A percentile compares a stretch with the other conserved stretches of the same genome.
phyloP scores from a whole-genome alignment of 2,329 filamentous ascomycete species.

The Bipolaris zeicola region DNA sequence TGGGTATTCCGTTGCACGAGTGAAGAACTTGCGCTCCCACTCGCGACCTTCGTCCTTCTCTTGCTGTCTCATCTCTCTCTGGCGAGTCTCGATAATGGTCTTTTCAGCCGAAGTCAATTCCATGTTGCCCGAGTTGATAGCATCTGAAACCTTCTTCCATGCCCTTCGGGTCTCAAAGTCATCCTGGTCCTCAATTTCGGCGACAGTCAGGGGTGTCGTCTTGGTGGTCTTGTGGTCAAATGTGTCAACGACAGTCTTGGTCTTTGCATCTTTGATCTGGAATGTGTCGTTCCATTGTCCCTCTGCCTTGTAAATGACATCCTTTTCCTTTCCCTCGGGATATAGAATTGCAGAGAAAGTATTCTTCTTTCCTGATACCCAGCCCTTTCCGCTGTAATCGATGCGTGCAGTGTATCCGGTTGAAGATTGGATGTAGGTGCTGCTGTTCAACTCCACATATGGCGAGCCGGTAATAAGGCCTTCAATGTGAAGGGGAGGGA shows the following conservation, averaged over 20 bases:
- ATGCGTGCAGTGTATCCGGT: conserved; percentile 87
- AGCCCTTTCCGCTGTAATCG: conserved; percentile 91
- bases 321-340: conserved; percentile 71
- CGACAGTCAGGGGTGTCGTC: conserved; percentile 71
- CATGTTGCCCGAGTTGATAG: conserved; percentile 82
- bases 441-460: conserved; percentile 87
- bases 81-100: conserved; percentile 85
- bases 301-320: conserved; percentile 77
- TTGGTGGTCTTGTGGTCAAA: conserved; percentile 56
- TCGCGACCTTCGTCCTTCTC: conserved; percentile 75
- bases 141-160: conserved; percentile 83
- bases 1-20: conserved; percentile 45
- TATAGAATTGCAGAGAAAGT: conserved; percentile 78
- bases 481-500: conserved; percentile 91
- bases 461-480: conserved; percentile 84
- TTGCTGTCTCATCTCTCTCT: conserved; percentile 75
- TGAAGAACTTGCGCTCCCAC: conserved; percentile 89
- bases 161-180: conserved; percentile 85
- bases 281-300: conserved; percentile 92
- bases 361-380: conserved; percentile 96
- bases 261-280: conserved; percentile 71
- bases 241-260: conserved; percentile 50
- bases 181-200: conserved; percentile 78
- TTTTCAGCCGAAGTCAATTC: conserved; percentile 80
- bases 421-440: conserved; percentile 83